Evolutionary conservation across 768 basidiomycete genomes (phyloP), one percentile per base, ranked within the genome.

Genomic region (Suillus weaverae): DNA sequence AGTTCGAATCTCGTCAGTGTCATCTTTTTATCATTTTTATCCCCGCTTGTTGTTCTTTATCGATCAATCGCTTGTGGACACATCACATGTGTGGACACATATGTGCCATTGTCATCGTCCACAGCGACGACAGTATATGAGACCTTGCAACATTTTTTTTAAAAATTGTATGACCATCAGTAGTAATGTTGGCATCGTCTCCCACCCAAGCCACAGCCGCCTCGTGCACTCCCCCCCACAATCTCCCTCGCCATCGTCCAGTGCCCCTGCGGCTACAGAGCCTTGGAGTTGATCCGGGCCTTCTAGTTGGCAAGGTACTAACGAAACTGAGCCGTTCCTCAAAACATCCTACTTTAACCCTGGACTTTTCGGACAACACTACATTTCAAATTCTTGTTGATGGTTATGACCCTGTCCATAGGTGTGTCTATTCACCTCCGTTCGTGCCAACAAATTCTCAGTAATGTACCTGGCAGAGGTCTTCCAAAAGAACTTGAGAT

Each of bases 1-100:
- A 83, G 82, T 83, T 83, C 82, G 82, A 83, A 84, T 83, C 82
- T 83, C 82, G 82, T 83, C 82, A 83, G 80, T 83, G 81, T 83
- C 82, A 83, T 30, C 20, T n/a, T 64, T 72, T 74, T 65, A 46
- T 51, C 38, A 62, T 60, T 4, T 69, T 70, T 70, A 20, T 62
- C 9, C 6, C 32, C 50, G 32, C 50, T 64, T 64, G 16, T 10
- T 61, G 59, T 60, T 44, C 22, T 46, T 36, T 35, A 61, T 53
- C 38, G 50, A 46, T 44, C 46, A 44, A 64, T 64, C 63, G 35
- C n/a, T 48, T 41, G 63, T 62, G 62, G 62, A 55, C 61, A 22
- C 38, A 63, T 65, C 63, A 51, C 50, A 50, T 50, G 48, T 50
- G 48, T 50, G 30, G 50, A 22, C 22, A 48, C 46, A 48, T 48